Evolutionary conservation across 2,329 filamentous ascomycete genomes (phyloP), one percentile per base, ranked within the genome.

Genomic region (Calonectria hongkongensis): DNA sequence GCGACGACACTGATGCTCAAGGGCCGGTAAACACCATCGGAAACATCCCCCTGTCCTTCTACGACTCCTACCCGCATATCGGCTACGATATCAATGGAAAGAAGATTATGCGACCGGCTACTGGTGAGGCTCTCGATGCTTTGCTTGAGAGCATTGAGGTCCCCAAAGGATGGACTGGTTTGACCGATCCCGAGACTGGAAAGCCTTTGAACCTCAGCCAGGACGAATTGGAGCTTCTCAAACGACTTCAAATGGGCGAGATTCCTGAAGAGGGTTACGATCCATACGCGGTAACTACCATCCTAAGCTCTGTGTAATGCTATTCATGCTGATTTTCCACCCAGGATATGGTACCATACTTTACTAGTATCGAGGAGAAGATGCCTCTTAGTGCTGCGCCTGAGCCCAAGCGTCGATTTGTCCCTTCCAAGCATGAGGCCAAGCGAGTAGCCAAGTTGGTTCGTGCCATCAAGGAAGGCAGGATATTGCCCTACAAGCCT

Each of bases 21-120:
- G 93, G 91, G 69, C 91, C 93, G 33, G 89, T 88, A 65, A 99
- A 99, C 86, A 98, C 97, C 0, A 98, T 99, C 80, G 97, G 97
- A 78, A 89, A 98, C 82, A 99, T 99, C 73, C 95, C 96, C 6
- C 87, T 98, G 63, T 94, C 94, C 3, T 98, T 98, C 86, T 99
- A 99, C 87, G 97, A 99, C 83, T 94, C 95, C 43, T 99, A 98
- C 83, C 97, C 97, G 64, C 97, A 99, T 83, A 98, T 99, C 82
- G 97, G 97, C 72, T 99, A 99, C 86, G 95, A 98, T 80, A 98
- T 99, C 87, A 98, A 99, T 84, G 97, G 97, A 84, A 98, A 97
- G 90, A 97, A 94, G 85, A 98, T 99, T 76, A 94, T 98, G 92
- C 94, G 97, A 66, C 97, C 97, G 8, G 97, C 97, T 4, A 96